phyloP scores from a whole-genome alignment of 2,329 filamentous ascomycete genomes.

The Botrytis byssoidea region DNA sequence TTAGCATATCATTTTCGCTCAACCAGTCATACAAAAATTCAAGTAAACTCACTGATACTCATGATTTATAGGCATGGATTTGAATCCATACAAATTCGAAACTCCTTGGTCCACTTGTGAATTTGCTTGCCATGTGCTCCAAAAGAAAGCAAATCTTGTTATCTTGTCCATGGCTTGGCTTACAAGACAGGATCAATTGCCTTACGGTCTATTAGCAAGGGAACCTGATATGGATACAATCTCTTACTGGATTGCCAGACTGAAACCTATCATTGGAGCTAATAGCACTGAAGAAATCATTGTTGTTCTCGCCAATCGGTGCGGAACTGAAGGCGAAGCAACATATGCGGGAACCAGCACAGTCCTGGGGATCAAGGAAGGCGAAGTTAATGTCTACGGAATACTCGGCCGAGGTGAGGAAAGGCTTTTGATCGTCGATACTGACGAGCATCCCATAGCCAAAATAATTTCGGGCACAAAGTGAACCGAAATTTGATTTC shows the following conservation, averaged over 20 bases:
- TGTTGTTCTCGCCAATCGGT: conserved; percentile 69
- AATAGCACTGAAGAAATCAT: conserved; percentile 59
- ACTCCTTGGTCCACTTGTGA: conserved; percentile 51
- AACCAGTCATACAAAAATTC: neutral
- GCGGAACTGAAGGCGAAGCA: conserved; percentile 62
- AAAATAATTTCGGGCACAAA: neutral
- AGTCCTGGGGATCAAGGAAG: conserved; percentile 63
- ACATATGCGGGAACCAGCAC: conserved; percentile 73
- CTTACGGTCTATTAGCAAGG: conserved; percentile 48
- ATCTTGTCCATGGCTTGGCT: conserved; percentile 79
- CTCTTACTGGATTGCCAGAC: conserved; percentile 70
- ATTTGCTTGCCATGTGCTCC: conserved; percentile 53
- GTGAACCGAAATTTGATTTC: neutral
- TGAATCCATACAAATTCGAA: conserved; percentile 57
- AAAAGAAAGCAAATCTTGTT: conserved; percentile 58
- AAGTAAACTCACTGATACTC: neutral
- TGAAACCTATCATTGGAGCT: conserved; percentile 61
- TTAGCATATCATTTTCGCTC: conserved; percentile 22
- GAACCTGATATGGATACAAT: conserved; percentile 72
- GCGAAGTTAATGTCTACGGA: conserved; percentile 67
- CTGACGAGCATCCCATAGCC: conserved; percentile 28
- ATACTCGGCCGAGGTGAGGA: conserved; percentile 69
- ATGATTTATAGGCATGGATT: conserved; percentile 50
- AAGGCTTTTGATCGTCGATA: conserved; percentile 67
- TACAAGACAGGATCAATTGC: conserved; percentile 52